Base-by-base conservation (phyloP, 2,329 filamentous ascomycete genomes). In the Ceratocystis cacaofunesta region DNA sequence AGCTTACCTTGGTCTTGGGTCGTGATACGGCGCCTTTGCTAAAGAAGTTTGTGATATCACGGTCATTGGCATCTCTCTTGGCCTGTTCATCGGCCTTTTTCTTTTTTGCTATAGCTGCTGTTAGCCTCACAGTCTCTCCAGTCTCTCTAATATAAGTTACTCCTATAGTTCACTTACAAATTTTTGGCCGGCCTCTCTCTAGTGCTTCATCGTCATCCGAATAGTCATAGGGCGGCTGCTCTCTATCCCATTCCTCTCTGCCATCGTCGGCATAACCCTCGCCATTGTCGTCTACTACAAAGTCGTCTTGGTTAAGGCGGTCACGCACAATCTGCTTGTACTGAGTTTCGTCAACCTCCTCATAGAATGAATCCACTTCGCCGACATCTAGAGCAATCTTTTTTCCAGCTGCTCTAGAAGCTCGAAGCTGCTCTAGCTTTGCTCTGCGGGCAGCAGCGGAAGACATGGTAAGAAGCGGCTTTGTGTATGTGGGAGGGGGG, bases 281-380 rank as follows among this genome's bases (percentile, higher is more conserved):
- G 72, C 92, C 92, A 78, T 96, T 95, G 77, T 99, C 94, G 78
- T 97, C 94, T 68, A 99, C 92, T 63, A 99, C 92, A 72, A 99
- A 99, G 77, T 99, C 94, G 71, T 99, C 94, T 72, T 95, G 82
- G 72, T 97, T 89, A 63, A 99, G 80, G 60, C 94, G 87, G 65
- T 87, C 85, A 52, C 94, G 85, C 15, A 99, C 91, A 70, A 97
- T 87, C 74, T 95, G 95, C 79, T 96, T 96, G 80, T 99, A 99
- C 63, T 89, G 89, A 72, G 94, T 92, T 72, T 99, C 94, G 72
- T 97, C 92, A 61, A 99, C 91, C 72, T 95, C 92, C 69, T 97
- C 94, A 77, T 97, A 99, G 57, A 99, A 79, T 70, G 89, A 85
- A 69, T 87, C 84, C 71, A 89, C 88, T 68, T 97, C 87, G 71